Evolutionary conservation across 2,329 filamentous ascomycete species (phyloP).

Genomic region (Dothidotthia symphoricarpi): DNA sequence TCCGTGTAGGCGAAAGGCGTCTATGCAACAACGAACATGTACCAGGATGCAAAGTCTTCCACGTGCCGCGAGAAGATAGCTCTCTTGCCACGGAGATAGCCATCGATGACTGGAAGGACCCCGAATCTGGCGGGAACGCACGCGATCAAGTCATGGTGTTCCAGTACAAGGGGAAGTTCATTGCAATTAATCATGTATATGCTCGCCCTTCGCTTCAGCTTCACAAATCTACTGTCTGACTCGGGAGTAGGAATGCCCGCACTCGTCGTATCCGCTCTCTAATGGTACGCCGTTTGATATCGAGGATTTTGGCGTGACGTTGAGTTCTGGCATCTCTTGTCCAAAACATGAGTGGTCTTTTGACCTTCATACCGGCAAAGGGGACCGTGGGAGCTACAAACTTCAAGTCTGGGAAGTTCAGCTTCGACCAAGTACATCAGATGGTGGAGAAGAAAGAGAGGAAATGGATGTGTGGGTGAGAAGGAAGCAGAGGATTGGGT

Average conservation of each 20-base stretch:
- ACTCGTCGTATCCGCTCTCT: constrained; percentile 65
- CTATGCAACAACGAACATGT: constrained; percentile 12
- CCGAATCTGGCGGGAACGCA: constrained; percentile 11
- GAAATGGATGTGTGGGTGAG: constrained; percentile 32
- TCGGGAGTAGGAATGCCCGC: constrained; percentile 55
- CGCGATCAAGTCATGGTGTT: constrained; percentile 66
- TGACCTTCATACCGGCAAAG: constrained; percentile 62
- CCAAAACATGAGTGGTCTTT: constrained; percentile 72
- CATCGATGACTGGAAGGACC: constrained; percentile 30
- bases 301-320: constrained; percentile 66
- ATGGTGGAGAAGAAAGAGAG: background rate
- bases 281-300: constrained; percentile 66
- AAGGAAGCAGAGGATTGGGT: constrained; percentile 35
- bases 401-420: constrained; percentile 65
- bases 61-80: constrained; percentile 25
- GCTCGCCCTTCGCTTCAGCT: too few species aligned
- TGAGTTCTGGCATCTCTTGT: constrained; percentile 64
- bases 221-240: background rate
- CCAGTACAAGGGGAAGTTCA: constrained; percentile 61
- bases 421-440: constrained; percentile 32
- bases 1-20: constrained; percentile 17
- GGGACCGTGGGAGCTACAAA: constrained; percentile 62
- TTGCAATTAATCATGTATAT: constrained; percentile 66
- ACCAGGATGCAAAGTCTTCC: constrained; percentile 25
- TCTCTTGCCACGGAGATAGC: constrained; percentile 14